Base-by-base conservation (phyloP, 345 rosid genomes). In the Brassica rapa region DNA sequence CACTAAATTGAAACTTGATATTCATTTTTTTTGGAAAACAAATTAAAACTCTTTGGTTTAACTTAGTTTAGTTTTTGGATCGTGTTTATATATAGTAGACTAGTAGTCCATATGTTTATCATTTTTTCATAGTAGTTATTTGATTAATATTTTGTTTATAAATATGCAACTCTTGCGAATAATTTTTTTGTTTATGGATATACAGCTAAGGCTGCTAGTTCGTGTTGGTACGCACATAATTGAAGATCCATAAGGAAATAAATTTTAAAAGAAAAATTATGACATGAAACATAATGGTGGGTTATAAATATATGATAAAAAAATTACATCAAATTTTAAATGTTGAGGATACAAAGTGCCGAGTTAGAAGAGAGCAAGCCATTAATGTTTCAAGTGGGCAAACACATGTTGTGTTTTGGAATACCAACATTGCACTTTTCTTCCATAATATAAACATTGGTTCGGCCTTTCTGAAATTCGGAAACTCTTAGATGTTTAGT, bases 121-220 rank as follows among this genome's bases (percentile, higher is more conserved):
- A 32, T 32, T 63, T 8, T 62, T 1, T 63, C 67, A 5, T 32
- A 32, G 10, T 63, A 8, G 14, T 32, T 33, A 16, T 33, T 7
- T 7, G 15, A 8, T 33, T 3, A 62, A 62, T 32, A 30, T 8
- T 51, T 14, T 39, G 37, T 73, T 43, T 29, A n/a, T 64, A 27
- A 5, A 62, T 27, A 62, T 14, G 37, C 66, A 29, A 25, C 49
- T 39, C 35, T 64, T 3, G 35, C 15, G 49, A 77, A 77, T 77
- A 71, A 19, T 27, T 27, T 27, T 1, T 41, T 37, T 72, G 27
- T 66, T 24, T 32, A 33, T 32, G 72, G 53, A 78, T 32, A 24
- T 78, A 78, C 82, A 78, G 82, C 68, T 78, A 78, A 72, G 73
- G 72, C 71, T 77, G 76, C 76, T 55, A 71, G 61, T 71, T 59